Percentiles rank a stretch among this genome's conserved stretches.
Conservation (phyloP, 176 grass and related monocot genomes). For the Ensete ventricosum region DNA sequence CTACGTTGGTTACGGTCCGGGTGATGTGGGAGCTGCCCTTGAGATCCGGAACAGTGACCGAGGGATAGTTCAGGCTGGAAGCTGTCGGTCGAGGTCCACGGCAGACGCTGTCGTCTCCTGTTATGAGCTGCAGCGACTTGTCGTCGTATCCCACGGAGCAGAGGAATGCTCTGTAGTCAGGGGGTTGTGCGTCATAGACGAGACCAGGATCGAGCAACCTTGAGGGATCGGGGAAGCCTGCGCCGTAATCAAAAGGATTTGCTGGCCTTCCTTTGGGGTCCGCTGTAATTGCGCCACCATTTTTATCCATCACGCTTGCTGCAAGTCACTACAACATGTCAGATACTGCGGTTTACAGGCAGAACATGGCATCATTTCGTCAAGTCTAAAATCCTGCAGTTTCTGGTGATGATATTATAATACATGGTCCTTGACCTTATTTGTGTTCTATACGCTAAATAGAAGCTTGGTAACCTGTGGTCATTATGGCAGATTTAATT, state of each 20-base stretch:
- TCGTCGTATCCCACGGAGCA: slow-evolving; percentile 20
- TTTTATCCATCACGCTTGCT: slow-evolving; percentile 20
- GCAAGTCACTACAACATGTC: neutral
- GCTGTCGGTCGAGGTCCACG: neutral
- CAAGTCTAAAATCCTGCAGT: too few relatives aligned
- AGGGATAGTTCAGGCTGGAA: slow-evolving; percentile 21
- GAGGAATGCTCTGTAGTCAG: slow-evolving; percentile 19
- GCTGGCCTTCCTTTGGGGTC: slow-evolving; percentile 12
- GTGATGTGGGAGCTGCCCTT: slow-evolving; percentile 5
- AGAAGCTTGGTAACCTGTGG: slow-evolving; percentile 11
- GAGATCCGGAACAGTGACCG: slow-evolving; percentile 19
- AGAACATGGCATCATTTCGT: too few relatives aligned
- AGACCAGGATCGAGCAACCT: slow-evolving; percentile 4
- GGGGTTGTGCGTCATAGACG: slow-evolving; percentile 9
- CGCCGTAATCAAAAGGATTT: slow-evolving; percentile 16
- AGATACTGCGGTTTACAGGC: neutral
- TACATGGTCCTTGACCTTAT: neutral
- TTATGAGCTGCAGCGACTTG: slow-evolving; percentile 10
- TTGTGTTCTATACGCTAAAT: neutral
- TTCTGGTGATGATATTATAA: too few relatives aligned
- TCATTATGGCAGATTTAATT: slow-evolving; percentile 23
- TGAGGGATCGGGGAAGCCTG: slow-evolving; percentile 10
- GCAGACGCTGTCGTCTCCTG: slow-evolving; percentile 15
- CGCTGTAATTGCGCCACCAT: slow-evolving; percentile 6
- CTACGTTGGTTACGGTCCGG: slow-evolving; percentile 19